Evolutionary conservation across 2,329 filamentous ascomycete species (phyloP), one percentile per base, ranked within the genome.

Genomic region (Exophiala spinifera): DNA sequence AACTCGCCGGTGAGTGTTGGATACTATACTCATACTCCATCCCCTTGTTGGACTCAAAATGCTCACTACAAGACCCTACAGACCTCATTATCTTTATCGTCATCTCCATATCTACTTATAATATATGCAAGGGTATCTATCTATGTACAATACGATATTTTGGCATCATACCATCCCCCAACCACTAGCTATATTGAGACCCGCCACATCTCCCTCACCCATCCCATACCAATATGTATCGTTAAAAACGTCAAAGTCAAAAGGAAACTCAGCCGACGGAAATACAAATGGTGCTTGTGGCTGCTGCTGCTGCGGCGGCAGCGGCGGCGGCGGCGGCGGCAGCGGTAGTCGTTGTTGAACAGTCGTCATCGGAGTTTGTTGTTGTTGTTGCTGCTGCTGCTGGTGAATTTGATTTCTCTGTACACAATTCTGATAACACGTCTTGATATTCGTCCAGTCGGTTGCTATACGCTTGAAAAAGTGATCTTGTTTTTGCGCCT

Each of bases 151-250:
- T n/a, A n/a, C n/a, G n/a, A n/a, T n/a, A n/a, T n/a, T n/a, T n/a
- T n/a, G n/a, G n/a, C n/a, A n/a, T n/a, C n/a, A n/a, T n/a, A n/a
- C n/a, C 36, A 39, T 39, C 14, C 17, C 14, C 36, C 36, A 39
- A 19, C 36, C 36, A 6, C n/a, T 15, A 17, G 5, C 14, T 6
- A 13, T n/a, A 39, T 5, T 11, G 4, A 19, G 17, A 31, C 28
- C 28, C 4, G 36, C 15, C 7, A 19, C 36, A 10, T 39, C 36
- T 10, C 36, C 36, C 14, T 39, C 36, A 6, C 36, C 47, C 17
- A 53, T 46, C 6, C 55, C 55, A 11, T 44, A 36, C 55, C 55
- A 57, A 37, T 54, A 57, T 15, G 51, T 20, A 23, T 57, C 51
- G 20, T 51, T 57, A 33, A 57, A 53, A 1, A 43, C 46, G 37